These are phyloP conservation scores for Lenzites betulinus DNA, from an alignment of 768 basidiomycete genomes.

Conservation along the genomic window DNA sequence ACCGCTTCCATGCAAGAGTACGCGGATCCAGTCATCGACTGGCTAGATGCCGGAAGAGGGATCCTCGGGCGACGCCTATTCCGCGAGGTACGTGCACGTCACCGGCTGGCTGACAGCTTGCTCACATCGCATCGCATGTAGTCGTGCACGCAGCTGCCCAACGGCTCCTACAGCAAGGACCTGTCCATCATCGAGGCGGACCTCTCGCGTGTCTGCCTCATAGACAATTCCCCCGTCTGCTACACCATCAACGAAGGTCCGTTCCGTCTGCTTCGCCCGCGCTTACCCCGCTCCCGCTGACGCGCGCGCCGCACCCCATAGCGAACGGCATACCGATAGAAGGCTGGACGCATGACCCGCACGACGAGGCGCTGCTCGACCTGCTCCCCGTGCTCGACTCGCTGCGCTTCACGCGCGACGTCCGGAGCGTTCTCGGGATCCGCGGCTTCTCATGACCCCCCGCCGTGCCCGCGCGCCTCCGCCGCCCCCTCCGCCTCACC, in stretches of 20 bases:
- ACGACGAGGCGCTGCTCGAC: conserved; percentile 95
- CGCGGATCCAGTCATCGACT: conserved; percentile 99
- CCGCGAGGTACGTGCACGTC: conserved; percentile 68
- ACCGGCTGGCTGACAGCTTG: neutral
- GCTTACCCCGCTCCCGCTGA: neutral
- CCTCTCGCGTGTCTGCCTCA: conserved; percentile 88
- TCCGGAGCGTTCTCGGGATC: conserved; percentile 86
- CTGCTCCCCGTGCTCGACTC: conserved; percentile 95
- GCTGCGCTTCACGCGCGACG: conserved; percentile 93
- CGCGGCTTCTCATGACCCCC: conserved; percentile 51
- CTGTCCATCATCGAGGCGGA: conserved; percentile 85
- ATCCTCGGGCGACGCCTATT: conserved; percentile 89
- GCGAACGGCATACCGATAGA: conserved; percentile 99
- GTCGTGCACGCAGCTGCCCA: conserved; percentile 91
- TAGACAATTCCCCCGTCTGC: conserved; percentile 94
- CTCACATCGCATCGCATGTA: conserved; percentile 33
- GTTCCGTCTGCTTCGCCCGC: conserved; percentile 19
- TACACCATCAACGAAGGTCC: conserved; percentile 92
- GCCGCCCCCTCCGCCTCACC: neutral
- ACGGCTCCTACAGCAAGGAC: conserved; percentile 95
- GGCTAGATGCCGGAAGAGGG: conserved; percentile 94
- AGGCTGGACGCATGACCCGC: conserved; percentile 98
- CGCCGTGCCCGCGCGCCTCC: neutral
- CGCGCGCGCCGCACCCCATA: conserved; percentile 36
- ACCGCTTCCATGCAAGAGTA: conserved; percentile 99